Base-by-base conservation (phyloP, 1,284 basidiomycete genomes). In the Ceratobasidium sp. region DNA sequence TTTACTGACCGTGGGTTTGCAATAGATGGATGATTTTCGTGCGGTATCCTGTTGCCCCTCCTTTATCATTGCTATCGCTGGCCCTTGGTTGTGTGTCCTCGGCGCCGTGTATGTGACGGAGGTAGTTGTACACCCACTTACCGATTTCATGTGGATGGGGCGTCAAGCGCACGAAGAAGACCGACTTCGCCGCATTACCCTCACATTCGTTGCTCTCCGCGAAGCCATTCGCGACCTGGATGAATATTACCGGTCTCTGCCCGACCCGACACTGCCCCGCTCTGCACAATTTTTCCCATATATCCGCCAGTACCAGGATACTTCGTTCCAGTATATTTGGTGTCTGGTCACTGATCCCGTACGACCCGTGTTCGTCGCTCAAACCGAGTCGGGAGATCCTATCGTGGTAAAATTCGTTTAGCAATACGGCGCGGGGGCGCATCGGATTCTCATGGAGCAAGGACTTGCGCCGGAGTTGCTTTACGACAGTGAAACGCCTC, bases 31-130 rank as follows among this genome's bases (percentile, higher is more conserved):
- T 53, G 29, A 39, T 29, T 39, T 74, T 14, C 53, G 41, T n/a
- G 51, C 37, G 16, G 14, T 1, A 24, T 77, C 49, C 19, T 65
- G 74, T 53, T 77, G 77, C 46, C 77, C 77, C 5, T 58, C 74
- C 13, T 56, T 77, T 27, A 19, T 76, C 22, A n/a, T 77, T 19
- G 74, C 69, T 6, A 24, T 76, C 14, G 72, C 76, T 2, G 77
- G 77, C 8, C 77, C 77, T 37, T 77, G 76, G 76, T 56, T 78
- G 29, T 75, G 76, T 63, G 31, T 77, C 29, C 53, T 72, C 16
- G 76, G 78, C n/a, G 76, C 69, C n/a, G 64, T 77, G 19, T 56
- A 75, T 34, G 48, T 68, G 34, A 75, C 65, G 2, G 56, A 54
- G 8, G 31, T 71, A 19, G 54, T 77, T 29, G 65, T 78, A 49